Evolutionary conservation across 495 filamentous ascomycete genomes (phyloP), one percentile per base, ranked within the genome.

Genomic region (Ramalina intermedia): DNA sequence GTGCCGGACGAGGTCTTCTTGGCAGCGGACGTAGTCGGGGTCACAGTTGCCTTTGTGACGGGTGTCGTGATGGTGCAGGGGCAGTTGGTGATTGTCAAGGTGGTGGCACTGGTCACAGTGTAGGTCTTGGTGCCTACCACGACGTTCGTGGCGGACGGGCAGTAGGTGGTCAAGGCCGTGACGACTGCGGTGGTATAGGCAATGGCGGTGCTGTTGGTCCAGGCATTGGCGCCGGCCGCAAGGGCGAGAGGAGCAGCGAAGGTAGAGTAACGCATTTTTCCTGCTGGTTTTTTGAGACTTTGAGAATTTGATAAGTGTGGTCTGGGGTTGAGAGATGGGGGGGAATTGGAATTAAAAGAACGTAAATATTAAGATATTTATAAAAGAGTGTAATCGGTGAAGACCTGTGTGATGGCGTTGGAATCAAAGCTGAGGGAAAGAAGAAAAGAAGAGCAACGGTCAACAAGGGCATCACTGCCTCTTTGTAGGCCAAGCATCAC

Each of bases 91-190:
- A 64, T 58, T 20, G 61, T 63, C 53, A 64, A 44, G 20, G 61
- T 64, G 35, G 61, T 63, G 33, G 61, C 61, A 61, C 79, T 74
- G 60, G 83, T 83, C 66, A 89, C 76, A 62, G 78, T 85, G 80
- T 86, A 84, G 70, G 85, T 91, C 50, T 71, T 64, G 65, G 68
- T 69, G 64, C 73, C 76, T 71, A 80, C 70, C 62, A 75, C 76
- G 67, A 93, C 65, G 55, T 69, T 60, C 60, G 88, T 93, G 57
- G 87, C 64, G 58, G 67, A 70, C 13, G 86, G 83, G 83, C 88
- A 94, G 80, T 73, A 87, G 62, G 87, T 94, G 72, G 81, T 84
- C 74, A 81, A 82, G 41, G 76, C 69, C 46, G 82, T 87, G 58
- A 89, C 77, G 45, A 84, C 70, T 71, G 90, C 81, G 53, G 85